Base-by-base conservation (phyloP, 2,329 filamentous ascomycete species). In the Fusarium sublunatum region DNA sequence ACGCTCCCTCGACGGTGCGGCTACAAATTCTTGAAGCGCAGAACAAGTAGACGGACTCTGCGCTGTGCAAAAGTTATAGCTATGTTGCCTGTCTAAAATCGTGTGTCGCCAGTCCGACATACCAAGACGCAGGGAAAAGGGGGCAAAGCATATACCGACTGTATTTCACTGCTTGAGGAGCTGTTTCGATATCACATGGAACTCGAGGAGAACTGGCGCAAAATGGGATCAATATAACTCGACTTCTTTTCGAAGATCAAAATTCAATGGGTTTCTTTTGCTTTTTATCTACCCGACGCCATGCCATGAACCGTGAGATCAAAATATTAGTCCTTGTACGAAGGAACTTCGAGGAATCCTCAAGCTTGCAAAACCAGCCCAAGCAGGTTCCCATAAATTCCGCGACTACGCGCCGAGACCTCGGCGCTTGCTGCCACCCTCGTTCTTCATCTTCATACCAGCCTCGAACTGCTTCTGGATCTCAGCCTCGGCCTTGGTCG, bases 391-490 rank as follows among this genome's bases (percentile, higher is more conserved):
- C 36, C 12, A 34, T 39, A 32, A 7, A 26, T 40, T 15, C 8
- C 15, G 49, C 52, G 53, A 39, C 73, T 74, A 84, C 26, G 83
- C 83, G 19, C 84, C 84, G 10, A 87, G 77, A 3, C 85, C 85
- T 42, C 77, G 81, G 56, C 79, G 79, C 69, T 82, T 80, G 32
- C 78, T 78, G 25, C 79, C 78, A 19, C 75, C 76, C 40, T 84
- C 84, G 28, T 81, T 77, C 75, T 87, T 87, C 76, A 82, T 81
- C 67, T 78, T 80, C 73, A 87, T 84, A 26, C 85, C 84, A 9
- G 75, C 75, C 58, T 86, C 80, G 58, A 84, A 88, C 67, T 88
- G 85, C 57, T 78, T 79, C 72, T 86, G 83, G 22, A 88, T 79
- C 40, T 86, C 83, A 26, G 78, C 77, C 61, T 85, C 80, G 28